Evolutionary conservation across 306 rosid genomes (phyloP).

Genomic region (Cucurbita maxima): DNA sequence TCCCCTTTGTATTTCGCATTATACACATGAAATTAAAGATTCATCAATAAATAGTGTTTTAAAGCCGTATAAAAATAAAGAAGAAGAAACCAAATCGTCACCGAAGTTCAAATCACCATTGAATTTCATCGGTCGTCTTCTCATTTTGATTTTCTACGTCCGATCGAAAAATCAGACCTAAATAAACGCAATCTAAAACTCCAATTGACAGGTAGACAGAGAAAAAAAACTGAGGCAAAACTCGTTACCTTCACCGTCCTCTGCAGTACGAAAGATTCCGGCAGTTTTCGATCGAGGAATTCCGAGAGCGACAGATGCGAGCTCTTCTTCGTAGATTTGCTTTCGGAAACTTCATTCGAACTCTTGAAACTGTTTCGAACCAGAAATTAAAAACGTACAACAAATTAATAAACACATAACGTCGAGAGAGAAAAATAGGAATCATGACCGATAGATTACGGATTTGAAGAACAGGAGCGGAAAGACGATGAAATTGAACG

Average conservation of each 20-base stretch:
- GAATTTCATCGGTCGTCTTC: neutral
- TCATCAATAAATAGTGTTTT: neutral
- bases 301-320: slow-evolving; percentile 27
- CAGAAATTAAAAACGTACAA: neutral
- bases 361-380: slow-evolving; percentile 17
- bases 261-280: slow-evolving; percentile 14
- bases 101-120: neutral
- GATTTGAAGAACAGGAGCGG: slow-evolving; percentile 19
- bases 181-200: neutral
- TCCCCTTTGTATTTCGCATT: neutral
- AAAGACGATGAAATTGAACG: slow-evolving; percentile 42
- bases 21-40: neutral
- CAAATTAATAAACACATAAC: neutral
- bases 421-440: neutral
- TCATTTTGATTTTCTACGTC: neutral
- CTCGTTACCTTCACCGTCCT: slow-evolving; percentile 35
- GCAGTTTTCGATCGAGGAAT: slow-evolving; percentile 33
- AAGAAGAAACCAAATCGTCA: neutral
- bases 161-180: neutral
- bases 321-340: slow-evolving; percentile 16
- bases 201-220: neutral
- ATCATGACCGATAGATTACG: slow-evolving; percentile 11
- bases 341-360: slow-evolving; percentile 9
- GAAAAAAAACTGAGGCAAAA: neutral
- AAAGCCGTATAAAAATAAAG: neutral